Percentiles rank a stretch among this genome's conserved stretches.
Conservation (phyloP, 805 yeast genomes). For the Kluyveromyces dobzhanskii region DNA sequence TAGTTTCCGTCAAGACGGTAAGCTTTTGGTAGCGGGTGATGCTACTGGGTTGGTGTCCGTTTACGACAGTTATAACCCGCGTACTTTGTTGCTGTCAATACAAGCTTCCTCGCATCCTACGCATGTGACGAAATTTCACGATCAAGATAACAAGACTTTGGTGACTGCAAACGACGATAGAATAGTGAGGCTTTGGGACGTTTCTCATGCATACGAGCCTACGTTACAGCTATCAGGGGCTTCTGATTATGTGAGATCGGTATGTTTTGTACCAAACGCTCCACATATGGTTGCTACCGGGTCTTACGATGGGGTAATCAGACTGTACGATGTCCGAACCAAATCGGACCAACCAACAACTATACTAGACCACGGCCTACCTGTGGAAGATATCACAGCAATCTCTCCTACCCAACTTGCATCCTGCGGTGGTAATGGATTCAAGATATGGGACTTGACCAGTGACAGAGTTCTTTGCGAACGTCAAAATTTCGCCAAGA, state of each 20-base stretch:
- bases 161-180: conserved; percentile 90
- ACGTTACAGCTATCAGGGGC: conserved; percentile 62
- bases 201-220: conserved; percentile 70
- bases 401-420: conserved; percentile 64
- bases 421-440: conserved; percentile 72
- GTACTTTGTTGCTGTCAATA: conserved; percentile 70
- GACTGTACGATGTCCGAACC: conserved; percentile 75
- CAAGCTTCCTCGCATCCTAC: conserved; percentile 83
- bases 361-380: conserved; percentile 62
- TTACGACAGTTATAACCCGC: conserved; percentile 74
- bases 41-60: conserved; percentile 89
- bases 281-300: conserved; percentile 84
- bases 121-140: conserved; percentile 87
- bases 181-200: conserved; percentile 79
- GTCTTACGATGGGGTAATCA: conserved; percentile 80
- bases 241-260: conserved; percentile 81
- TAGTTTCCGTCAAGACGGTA: conserved; percentile 86
- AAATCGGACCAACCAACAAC: conserved; percentile 44
- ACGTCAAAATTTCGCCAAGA: conserved; percentile 82
- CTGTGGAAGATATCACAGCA: conserved; percentile 80
- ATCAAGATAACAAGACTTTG: conserved; percentile 51
- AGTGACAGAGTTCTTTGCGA: conserved; percentile 58
- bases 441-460: conserved; percentile 89
- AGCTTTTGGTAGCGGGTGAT: conserved; percentile 87
- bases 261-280: conserved; percentile 64